A percentile compares a stretch with the other conserved stretches of the same genome.
Conservation (phyloP, 1,139 yeast species). For the Candida pseudocylindracea region DNA sequence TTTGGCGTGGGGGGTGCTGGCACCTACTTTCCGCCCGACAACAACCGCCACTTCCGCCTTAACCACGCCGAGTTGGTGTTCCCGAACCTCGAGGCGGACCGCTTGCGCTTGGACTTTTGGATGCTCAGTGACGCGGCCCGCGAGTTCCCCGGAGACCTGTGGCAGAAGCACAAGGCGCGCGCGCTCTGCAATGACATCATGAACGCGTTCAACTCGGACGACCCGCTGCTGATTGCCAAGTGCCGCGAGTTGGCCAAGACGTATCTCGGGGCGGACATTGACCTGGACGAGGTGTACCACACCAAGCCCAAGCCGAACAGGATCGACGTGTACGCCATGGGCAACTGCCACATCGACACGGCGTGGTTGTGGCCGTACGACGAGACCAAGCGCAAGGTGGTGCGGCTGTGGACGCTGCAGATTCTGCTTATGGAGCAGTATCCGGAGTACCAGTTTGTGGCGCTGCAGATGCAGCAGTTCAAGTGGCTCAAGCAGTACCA, state of each 20-base stretch:
- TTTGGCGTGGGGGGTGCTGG: conserved; percentile 59
- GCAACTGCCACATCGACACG: conserved; percentile 93
- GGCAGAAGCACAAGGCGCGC: conserved; percentile 68
- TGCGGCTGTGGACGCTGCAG: conserved; percentile 91
- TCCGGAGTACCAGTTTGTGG: conserved; percentile 86
- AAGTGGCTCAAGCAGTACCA: conserved; percentile 77
- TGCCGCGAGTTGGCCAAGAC: conserved; percentile 49
- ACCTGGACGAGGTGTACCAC: conserved; percentile 39
- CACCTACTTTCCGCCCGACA: conserved; percentile 18
- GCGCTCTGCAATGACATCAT: conserved; percentile 58
- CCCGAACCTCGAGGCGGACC: conserved; percentile 66
- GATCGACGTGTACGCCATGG: conserved; percentile 53
- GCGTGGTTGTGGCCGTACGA: conserved; percentile 99
- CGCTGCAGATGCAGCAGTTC: conserved; percentile 91
- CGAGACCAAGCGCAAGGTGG: conserved; percentile 78
- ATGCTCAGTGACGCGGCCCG: conserved; percentile 80
- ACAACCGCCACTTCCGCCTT: conserved; percentile 50
- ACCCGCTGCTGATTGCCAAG: conserved; percentile 20
- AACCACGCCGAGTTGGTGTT: conserved; percentile 55
- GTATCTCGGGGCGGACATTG: conserved; percentile 41
- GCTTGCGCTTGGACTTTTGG: conserved; percentile 65
- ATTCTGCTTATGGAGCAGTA: conserved; percentile 63
- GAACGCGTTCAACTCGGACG: conserved; percentile 51
- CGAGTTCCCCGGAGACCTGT: conserved; percentile 35
- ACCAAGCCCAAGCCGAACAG: conserved; percentile 7